These are phyloP conservation scores for Castanea crenata DNA, from an alignment of 306 rosid genomes.

Conservation along the genomic window DNA sequence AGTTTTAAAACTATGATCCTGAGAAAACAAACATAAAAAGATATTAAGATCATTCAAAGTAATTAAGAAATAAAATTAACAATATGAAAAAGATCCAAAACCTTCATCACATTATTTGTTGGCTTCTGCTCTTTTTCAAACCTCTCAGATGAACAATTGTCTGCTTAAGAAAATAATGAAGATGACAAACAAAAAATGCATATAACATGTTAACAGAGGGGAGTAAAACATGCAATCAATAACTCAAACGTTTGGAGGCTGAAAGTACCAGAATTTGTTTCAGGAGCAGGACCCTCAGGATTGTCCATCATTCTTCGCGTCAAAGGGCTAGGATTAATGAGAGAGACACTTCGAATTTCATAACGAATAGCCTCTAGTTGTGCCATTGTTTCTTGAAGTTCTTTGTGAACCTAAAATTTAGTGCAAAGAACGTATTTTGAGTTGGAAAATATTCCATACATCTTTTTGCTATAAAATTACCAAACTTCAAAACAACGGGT, in stretches of 20 bases:
- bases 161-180: neutral
- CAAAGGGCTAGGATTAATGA: conserved; percentile 68
- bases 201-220: neutral
- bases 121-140: conserved; percentile 20
- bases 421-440: neutral
- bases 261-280: conserved; percentile 2
- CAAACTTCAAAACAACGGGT: neutral
- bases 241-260: neutral
- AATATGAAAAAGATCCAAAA: conserved; percentile 1
- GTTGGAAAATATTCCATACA: neutral
- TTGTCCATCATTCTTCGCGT: conserved; percentile 59
- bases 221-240: neutral
- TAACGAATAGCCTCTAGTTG: conserved; percentile 83
- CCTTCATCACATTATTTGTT: conserved; percentile 29
- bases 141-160: conserved; percentile 11
- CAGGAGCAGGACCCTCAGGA: conserved; percentile 20
- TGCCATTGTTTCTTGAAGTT: conserved; percentile 79
- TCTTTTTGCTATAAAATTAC: neutral
- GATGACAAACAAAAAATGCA: neutral
- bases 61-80: too few relatives aligned
- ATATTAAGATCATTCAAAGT: neutral
- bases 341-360: conserved; percentile 68
- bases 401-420: conserved; percentile 68
- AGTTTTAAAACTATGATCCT: conserved; percentile 38
- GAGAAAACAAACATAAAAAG: conserved; percentile 2